phyloP scores from a whole-genome alignment of 768 basidiomycete genomes.

The Tephrocybe sp. region DNA sequence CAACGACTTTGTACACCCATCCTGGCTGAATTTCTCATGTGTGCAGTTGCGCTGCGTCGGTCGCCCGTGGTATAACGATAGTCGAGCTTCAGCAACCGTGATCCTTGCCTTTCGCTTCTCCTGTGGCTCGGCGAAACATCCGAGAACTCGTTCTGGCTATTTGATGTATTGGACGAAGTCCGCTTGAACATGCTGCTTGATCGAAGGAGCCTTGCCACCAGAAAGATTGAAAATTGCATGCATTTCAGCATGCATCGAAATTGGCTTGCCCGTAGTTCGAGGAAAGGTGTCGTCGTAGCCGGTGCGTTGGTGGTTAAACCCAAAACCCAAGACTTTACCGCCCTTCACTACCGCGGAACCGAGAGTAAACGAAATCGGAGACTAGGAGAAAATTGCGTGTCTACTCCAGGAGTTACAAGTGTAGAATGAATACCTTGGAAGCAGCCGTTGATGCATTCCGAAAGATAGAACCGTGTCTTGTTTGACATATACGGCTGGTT shows the following conservation, averaged over 20 bases:
- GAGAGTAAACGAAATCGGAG: constrained; percentile 12
- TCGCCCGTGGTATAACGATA: neutral
- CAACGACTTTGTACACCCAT: neutral
- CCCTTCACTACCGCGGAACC: constrained; percentile 41
- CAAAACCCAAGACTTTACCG: constrained; percentile 52
- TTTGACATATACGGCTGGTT: constrained; percentile 1
- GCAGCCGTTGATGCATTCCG: neutral
- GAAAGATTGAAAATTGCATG: constrained; percentile 55
- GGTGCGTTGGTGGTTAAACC: constrained; percentile 54
- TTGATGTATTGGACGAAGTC: constrained; percentile 6
- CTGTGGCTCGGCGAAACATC: no score
- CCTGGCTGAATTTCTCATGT: neutral
- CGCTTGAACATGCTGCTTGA: constrained; percentile 53
- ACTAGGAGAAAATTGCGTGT: constrained; percentile 5
- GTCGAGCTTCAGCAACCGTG: neutral
- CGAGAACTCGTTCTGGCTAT: constrained; percentile 8
- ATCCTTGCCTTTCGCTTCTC: neutral
- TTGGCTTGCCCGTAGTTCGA: constrained; percentile 35
- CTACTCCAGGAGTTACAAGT: neutral
- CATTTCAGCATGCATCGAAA: constrained; percentile 61
- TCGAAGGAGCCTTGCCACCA: constrained; percentile 48
- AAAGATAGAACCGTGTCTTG: constrained; percentile 7
- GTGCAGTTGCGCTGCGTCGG: no score
- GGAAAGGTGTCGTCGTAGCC: constrained; percentile 50
- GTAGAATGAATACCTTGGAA: neutral